Base-by-base conservation (phyloP, 768 basidiomycete genomes). In the Candolleomyces efflorescens region DNA sequence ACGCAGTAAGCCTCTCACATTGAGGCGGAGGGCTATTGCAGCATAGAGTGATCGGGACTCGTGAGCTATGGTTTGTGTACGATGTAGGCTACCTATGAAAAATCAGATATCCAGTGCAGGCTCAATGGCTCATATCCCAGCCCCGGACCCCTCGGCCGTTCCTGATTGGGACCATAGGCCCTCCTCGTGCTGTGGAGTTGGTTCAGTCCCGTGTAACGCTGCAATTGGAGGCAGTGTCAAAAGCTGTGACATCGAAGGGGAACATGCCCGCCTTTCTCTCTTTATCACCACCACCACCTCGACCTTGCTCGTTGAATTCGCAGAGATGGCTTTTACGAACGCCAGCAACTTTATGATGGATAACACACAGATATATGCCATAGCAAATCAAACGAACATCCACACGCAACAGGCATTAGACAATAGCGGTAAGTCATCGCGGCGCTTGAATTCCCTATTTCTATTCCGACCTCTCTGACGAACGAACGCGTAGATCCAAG, bases 1-100 rank as follows among this genome's bases (percentile, higher is more conserved):
- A 75, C 86, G 87, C 56, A 78, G 79, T 38, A 90, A 90, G 71
- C 90, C 92, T 38, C 6, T 32, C 11, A 69, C 76, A 7, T 69
- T 77, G 39, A 81, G 85, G 68, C 81, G 90, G 62, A 82, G 76
- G 67, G 77, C 81, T 22, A 69, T 78, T 68, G 63, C 70, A 62
- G 75, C 71, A 69, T 66, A 62, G 37, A 46, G 15, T 50, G 20
- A 23, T 23, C 23, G 9, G 12, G 24, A 23, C 20, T 13, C 46
- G 13, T 20, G 24, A 13, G 46, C 20, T n/a, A n/a, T n/a, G n/a
- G n/a, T 47, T 47, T 20, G 46, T 13, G 20, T 44, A 44, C 13
- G 32, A 32, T 32, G 32, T 32, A n/a, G n/a, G n/a, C n/a, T n/a
- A n/a, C n/a, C n/a, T n/a, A n/a, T n/a, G n/a, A n/a, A n/a, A n/a